Conservation (phyloP, 371 early-diverging fungal species). For the Apophysomyces trapeziformis region DNA sequence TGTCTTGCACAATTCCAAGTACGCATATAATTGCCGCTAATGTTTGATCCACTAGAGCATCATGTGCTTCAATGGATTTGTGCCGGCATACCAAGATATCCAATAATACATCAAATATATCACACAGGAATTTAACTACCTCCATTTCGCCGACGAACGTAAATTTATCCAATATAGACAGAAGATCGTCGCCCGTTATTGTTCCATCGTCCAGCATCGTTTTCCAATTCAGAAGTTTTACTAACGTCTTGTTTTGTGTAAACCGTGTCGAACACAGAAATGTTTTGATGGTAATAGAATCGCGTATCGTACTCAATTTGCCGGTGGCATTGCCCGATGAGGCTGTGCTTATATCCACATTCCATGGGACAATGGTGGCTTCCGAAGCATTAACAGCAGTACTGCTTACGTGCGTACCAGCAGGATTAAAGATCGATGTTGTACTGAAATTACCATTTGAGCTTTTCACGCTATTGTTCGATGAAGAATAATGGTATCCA, state of each 20-base stretch:
- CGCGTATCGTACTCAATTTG: constrained; percentile 51
- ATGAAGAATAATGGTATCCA: constrained; percentile 29
- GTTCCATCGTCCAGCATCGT: constrained; percentile 27
- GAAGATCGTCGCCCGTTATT: constrained; percentile 44
- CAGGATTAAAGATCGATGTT: constrained; percentile 12
- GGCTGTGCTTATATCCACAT: not conserved
- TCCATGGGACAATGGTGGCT: not conserved
- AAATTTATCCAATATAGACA: constrained; percentile 62
- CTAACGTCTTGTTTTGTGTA: constrained; percentile 67
- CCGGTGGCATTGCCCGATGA: constrained; percentile 23
- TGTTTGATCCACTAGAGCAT: constrained; percentile 49
- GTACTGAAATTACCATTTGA: constrained; percentile 17
- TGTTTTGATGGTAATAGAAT: constrained; percentile 58
- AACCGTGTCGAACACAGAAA: constrained; percentile 67
- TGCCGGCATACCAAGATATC: constrained; percentile 55
- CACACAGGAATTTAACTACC: constrained; percentile 70
- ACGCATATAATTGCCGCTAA: constrained; percentile 62
- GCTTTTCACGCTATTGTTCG: constrained; percentile 30
- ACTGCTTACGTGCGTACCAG: constrained; percentile 6
- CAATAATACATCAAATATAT: constrained; percentile 69
- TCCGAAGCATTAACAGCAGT: constrained; percentile 14
- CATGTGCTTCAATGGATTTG: constrained; percentile 23
- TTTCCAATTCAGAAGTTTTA: constrained; percentile 72
- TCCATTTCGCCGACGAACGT: constrained; percentile 71
- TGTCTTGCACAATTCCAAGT: constrained; percentile 65